phyloP scores from a whole-genome alignment of 495 filamentous ascomycete species.

The Neurospora tetrasperma region DNA sequence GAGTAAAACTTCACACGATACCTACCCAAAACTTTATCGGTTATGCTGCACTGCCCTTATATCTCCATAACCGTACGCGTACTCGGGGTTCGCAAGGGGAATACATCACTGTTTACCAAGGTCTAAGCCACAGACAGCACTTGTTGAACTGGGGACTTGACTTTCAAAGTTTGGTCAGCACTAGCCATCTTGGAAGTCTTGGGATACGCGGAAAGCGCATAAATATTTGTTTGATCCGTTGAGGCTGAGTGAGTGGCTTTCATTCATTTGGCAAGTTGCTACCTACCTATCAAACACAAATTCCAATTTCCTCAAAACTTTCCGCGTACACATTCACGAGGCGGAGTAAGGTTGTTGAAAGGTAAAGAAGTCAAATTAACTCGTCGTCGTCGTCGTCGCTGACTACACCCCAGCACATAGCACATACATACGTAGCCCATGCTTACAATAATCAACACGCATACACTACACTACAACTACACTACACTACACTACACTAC shows the following conservation, averaged over 20 bases:
- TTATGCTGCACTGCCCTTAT: neutral
- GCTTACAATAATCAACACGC: no score
- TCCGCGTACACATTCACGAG: neutral
- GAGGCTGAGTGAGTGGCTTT: neutral
- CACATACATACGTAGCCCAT: no score
- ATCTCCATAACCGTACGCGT: neutral
- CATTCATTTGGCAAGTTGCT: neutral
- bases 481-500: no score
- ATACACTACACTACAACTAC: no score
- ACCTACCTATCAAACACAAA: neutral
- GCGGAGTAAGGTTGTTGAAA: neutral
- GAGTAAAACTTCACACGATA: no score
- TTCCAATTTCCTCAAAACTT: neutral
- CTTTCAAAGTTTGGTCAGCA: neutral
- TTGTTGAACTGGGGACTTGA: neutral
- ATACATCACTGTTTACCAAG: neutral
- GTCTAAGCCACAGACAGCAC: neutral
- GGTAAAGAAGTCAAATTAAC: neutral
- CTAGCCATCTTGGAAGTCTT: neutral
- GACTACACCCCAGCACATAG: no score
- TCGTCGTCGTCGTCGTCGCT: neutral
- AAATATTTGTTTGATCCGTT: neutral
- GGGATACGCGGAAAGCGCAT: neutral
- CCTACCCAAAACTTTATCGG: neutral
- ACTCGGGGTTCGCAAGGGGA: neutral